Evolutionary conservation across 192 early-diverging fungal species (phyloP).

Genomic region (Endogone sp.): DNA sequence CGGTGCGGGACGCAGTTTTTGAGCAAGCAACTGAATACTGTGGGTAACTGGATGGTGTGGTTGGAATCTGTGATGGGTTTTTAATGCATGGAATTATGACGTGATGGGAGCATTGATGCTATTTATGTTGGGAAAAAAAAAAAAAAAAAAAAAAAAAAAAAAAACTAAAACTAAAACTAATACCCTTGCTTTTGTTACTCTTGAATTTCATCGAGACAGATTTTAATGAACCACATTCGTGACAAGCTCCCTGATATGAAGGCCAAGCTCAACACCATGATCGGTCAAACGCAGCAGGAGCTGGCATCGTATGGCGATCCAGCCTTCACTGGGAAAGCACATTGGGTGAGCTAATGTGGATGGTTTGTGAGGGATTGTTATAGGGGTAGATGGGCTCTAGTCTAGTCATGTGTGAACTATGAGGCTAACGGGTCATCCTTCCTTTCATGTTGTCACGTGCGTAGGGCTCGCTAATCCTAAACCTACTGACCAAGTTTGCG

Average conservation of each 20-base stretch:
- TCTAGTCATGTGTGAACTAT: too few species aligned
- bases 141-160: too few species aligned
- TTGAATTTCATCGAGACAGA: slow-evolving; percentile 31
- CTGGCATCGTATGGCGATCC: slow-evolving; percentile 63
- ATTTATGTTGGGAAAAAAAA: too few species aligned
- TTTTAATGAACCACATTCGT: slow-evolving; percentile 76
- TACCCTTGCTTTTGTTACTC: too few species aligned
- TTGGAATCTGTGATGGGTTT: too few species aligned
- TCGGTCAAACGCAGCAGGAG: slow-evolving; percentile 76
- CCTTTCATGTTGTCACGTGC: background rate
- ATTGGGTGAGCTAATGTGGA: slow-evolving; percentile 30
- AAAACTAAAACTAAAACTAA: too few species aligned
- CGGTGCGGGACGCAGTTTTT: slow-evolving; percentile 73
- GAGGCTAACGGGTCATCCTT: too few species aligned
- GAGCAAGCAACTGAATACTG: slow-evolving; percentile 60
- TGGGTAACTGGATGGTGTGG: too few species aligned
- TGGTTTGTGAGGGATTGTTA: too few species aligned
- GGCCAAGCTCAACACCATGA: slow-evolving; percentile 68
- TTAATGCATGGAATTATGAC: too few species aligned
- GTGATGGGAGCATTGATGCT: too few species aligned
- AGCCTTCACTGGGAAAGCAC: slow-evolving; percentile 38
- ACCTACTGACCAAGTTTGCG: slow-evolving; percentile 71
- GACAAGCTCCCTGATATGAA: slow-evolving; percentile 76
- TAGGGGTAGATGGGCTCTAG: too few species aligned
- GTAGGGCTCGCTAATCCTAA: slow-evolving; percentile 62